Evolutionary conservation across 2,329 filamentous ascomycete genomes (phyloP), one percentile per base, ranked within the genome.

Genomic region (Hypoxylon sp.): DNA sequence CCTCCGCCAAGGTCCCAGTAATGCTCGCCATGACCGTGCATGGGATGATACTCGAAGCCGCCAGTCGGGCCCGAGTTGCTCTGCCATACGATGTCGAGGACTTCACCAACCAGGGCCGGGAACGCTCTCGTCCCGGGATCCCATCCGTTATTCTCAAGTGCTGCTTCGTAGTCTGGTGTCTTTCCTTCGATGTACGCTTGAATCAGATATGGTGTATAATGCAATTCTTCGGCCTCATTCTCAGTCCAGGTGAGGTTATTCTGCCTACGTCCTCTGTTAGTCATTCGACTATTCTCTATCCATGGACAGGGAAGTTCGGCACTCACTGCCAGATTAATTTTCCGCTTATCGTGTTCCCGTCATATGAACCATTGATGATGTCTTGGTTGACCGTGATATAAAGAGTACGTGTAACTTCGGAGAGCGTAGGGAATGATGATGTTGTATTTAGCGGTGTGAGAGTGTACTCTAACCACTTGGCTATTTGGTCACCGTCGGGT

Each of bases 11-110:
- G 65, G 68, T 89, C 86, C 72, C 80, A 88, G 68, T 79, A 84
- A 72, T 88, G 86, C 10, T 80, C 79, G 21, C 86, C 86, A 73
- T 89, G 87, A 1, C 80, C 79, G 72, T 89, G 87, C 73, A 87
- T 84, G 0, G 87, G 86, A 68, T 88, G 86, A 56, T 79, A 79
- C 66, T 85, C 82, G 48, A 81, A 80, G 1, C 78, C 74, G 2
- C 82, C 78, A 11, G 73, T 75, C 36, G 75, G 73, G 0, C 76
- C 77, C 2, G 75, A 74, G 73, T 79, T 83, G 70, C 82, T 84
- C 46, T 81, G 77, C 70, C 83, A 79, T 4, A 89, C 82, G 19
- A 87, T 84, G 60, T 87, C 85, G 2, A 88, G 75, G 0, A 87
- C 83, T 72, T 90, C 87, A 25, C 87, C 87, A 1, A 88, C 73